phyloP scores from a whole-genome alignment of 306 rosid species.

The Hippophae gyantsensis region DNA sequence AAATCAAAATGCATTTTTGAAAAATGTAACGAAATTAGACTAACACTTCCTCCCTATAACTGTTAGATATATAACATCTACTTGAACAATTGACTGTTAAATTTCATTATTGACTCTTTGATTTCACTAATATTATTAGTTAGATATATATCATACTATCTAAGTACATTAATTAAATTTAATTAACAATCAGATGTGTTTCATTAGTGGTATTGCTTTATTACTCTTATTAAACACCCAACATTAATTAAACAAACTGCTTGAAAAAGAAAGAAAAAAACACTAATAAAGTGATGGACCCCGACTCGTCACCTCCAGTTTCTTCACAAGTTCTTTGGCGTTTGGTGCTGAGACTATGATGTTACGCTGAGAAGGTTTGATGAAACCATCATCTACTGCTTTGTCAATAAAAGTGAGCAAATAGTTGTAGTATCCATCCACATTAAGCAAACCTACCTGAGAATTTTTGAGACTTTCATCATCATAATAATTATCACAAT shows the following conservation, averaged over 20 bases:
- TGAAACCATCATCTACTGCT: conserved; percentile 51
- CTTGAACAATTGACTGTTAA: too few species aligned
- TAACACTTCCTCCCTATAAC: too few species aligned
- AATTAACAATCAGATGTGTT: too few species aligned
- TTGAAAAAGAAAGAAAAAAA: not conserved
- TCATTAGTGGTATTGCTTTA: too few species aligned
- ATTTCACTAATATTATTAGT: too few species aligned
- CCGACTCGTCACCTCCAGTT: conserved; percentile 31
- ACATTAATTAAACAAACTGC: not conserved
- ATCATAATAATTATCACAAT: not conserved
- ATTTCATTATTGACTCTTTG: too few species aligned
- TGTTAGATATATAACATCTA: too few species aligned
- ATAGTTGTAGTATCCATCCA: conserved; percentile 43
- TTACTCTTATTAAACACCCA: too few species aligned
- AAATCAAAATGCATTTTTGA: too few species aligned
- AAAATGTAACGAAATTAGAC: too few species aligned
- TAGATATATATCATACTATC: too few species aligned
- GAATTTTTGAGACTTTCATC: not conserved
- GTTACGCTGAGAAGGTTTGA: conserved; percentile 36
- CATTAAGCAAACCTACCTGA: conserved; percentile 48
- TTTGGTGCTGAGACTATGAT: conserved; percentile 42
- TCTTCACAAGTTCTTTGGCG: conserved; percentile 43
- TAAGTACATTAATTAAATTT: too few species aligned
- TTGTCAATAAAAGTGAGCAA: conserved; percentile 46
- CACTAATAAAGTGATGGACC: not conserved